Evolutionary conservation across 2,329 filamentous ascomycete genomes (phyloP).

Genomic region (Sporothrix phasma): DNA sequence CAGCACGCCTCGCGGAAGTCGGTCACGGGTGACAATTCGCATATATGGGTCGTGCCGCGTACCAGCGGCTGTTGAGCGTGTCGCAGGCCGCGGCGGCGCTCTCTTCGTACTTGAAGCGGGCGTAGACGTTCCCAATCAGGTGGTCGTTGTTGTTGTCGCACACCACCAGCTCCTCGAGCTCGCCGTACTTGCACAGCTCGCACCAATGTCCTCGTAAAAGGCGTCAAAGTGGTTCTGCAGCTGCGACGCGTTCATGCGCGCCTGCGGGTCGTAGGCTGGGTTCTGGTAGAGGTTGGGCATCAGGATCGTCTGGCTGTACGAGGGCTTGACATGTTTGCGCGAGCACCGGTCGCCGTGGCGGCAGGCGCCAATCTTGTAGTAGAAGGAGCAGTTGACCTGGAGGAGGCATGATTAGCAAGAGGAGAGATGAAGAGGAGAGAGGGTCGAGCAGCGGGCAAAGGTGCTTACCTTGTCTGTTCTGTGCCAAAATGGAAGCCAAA

Average conservation of each 20-base stretch:
- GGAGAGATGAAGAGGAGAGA: slow-evolving; percentile 17
- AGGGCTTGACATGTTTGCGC: slow-evolving; percentile 97
- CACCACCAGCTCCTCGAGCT: slow-evolving; percentile 94
- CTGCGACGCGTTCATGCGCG: slow-evolving; percentile 91
- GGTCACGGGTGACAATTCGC: slow-evolving; percentile 91
- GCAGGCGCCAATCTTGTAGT: slow-evolving; percentile 99
- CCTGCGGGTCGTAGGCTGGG: slow-evolving; percentile 91
- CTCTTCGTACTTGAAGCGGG: slow-evolving; percentile 99
- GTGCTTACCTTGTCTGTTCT: slow-evolving; percentile 73
- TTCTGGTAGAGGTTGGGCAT: slow-evolving; percentile 99
- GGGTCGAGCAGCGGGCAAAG: not conserved
- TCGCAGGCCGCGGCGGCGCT: slow-evolving; percentile 89
- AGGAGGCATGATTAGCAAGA: not conserved
- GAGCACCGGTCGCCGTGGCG: slow-evolving; percentile 97
- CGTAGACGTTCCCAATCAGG: slow-evolving; percentile 97
- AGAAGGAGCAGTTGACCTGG: slow-evolving; percentile 93
- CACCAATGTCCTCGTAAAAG: slow-evolving; percentile 99
- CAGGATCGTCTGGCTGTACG: slow-evolving; percentile 93
- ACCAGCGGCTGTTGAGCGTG: slow-evolving; percentile 89
- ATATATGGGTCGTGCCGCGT: slow-evolving; percentile 96
- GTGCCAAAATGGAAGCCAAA: slow-evolving; percentile 98
- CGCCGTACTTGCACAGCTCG: slow-evolving; percentile 98
- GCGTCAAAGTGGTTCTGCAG: slow-evolving; percentile 99
- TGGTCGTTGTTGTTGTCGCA: slow-evolving; percentile 99
- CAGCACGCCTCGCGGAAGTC: slow-evolving; percentile 98